Conservation (phyloP, 768 basidiomycete species). For the Arthromyces matolae region DNA sequence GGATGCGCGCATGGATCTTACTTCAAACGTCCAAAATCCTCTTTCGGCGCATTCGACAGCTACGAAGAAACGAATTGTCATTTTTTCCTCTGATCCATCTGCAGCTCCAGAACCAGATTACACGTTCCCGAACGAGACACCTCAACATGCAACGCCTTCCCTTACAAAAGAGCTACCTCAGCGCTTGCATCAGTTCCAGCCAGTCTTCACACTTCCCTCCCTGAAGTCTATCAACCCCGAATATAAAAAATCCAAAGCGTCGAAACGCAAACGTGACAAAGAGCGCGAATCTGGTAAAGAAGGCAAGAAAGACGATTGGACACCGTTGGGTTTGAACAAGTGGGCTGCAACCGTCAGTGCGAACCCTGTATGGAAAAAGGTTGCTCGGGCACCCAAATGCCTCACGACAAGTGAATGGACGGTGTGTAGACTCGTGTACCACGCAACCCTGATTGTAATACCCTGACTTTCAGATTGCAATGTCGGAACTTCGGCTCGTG, state of each 20-base stretch:
- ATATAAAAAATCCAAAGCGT: slow-evolving; percentile 35
- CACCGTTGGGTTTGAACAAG: slow-evolving; percentile 59
- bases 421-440: slow-evolving; percentile 42
- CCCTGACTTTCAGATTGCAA: slow-evolving; percentile 64
- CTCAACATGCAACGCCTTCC: slow-evolving; percentile 6
- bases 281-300: slow-evolving; percentile 37
- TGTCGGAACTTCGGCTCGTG: slow-evolving; percentile 71
- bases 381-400: slow-evolving; percentile 71
- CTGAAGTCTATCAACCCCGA: slow-evolving; percentile 53
- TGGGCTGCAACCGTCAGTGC: slow-evolving; percentile 75
- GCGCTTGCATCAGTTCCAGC: slow-evolving; percentile 38
- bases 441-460: not conserved
- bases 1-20: too few relatives aligned
- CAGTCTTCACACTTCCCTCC: slow-evolving; percentile 52
- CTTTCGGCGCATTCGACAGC: not conserved
- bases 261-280: slow-evolving; percentile 40
- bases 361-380: slow-evolving; percentile 72
- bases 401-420: slow-evolving; percentile 79
- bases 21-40: not conserved
- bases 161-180: slow-evolving; percentile 17
- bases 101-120: slow-evolving; percentile 5
- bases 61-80: slow-evolving; percentile 10
- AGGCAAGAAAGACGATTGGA: slow-evolving; percentile 51
- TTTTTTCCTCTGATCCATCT: slow-evolving; percentile 8
- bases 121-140: slow-evolving; percentile 7